phyloP scores from a whole-genome alignment of 768 basidiomycete species.

The Chalciporus piperatus region DNA sequence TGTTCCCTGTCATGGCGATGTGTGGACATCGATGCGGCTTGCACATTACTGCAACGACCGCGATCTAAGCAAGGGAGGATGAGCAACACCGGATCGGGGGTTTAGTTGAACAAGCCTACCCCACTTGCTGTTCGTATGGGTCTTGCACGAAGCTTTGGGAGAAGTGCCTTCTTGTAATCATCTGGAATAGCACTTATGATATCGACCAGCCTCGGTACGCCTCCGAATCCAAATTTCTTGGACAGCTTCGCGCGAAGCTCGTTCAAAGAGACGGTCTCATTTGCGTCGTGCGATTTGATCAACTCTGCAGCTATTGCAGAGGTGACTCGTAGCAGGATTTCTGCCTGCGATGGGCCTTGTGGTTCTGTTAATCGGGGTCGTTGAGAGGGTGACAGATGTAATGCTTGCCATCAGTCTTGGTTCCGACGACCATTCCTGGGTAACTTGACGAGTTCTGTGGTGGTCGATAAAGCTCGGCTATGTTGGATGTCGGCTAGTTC shows the following conservation, averaged over 20 bases:
- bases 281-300: slow-evolving; percentile 81
- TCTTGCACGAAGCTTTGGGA: slow-evolving; percentile 88
- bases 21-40: slow-evolving; percentile 99
- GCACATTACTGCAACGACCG: slow-evolving; percentile 99
- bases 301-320: slow-evolving; percentile 94
- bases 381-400: background rate
- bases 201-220: slow-evolving; percentile 91
- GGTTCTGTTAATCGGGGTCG: background rate
- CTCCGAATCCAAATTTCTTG: slow-evolving; percentile 85
- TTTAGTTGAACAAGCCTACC: slow-evolving; percentile 42
- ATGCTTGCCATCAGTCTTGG: slow-evolving; percentile 36
- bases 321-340: slow-evolving; percentile 84
- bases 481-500: background rate
- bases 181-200: slow-evolving; percentile 98
- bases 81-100: background rate
- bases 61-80: slow-evolving; percentile 56
- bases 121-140: slow-evolving; percentile 97
- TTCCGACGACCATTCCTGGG: slow-evolving; percentile 39
- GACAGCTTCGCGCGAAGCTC: slow-evolving; percentile 82
- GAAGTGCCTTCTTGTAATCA: slow-evolving; percentile 88
- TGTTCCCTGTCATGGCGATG: slow-evolving; percentile 99
- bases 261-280: slow-evolving; percentile 80
- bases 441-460: background rate
- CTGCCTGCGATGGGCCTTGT: slow-evolving; percentile 82
- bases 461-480: background rate